phyloP scores from a whole-genome alignment of 768 basidiomycete genomes.

The Agaricus blazei region DNA sequence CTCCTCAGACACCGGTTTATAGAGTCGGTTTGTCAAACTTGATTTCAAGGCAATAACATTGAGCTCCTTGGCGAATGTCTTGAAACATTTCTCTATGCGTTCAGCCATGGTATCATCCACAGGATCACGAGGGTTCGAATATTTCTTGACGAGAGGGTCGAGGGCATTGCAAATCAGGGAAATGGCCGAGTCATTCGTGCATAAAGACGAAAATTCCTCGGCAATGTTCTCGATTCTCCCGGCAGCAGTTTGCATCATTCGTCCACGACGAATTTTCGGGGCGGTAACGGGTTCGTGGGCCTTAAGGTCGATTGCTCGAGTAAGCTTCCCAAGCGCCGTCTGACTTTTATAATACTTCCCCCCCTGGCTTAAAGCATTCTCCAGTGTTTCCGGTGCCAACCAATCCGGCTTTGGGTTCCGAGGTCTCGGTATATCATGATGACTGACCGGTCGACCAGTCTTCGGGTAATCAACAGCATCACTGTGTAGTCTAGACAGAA shows the following conservation, averaged over 20 bases:
- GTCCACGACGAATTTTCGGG: background rate
- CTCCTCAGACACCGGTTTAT: conserved; percentile 47
- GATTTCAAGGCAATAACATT: conserved; percentile 39
- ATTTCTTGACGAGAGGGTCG: background rate
- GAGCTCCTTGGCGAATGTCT: conserved; percentile 41
- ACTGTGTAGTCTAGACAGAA: conserved; percentile 52
- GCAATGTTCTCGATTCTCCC: background rate
- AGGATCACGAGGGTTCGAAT: background rate
- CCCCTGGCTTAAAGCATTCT: conserved; percentile 19
- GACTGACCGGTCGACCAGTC: conserved; percentile 40
- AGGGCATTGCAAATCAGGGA: background rate
- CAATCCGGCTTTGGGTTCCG: conserved; percentile 49
- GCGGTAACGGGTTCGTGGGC: conserved; percentile 23
- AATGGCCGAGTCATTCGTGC: background rate
- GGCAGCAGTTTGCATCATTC: background rate
- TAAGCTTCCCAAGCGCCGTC: conserved; percentile 56
- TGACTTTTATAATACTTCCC: conserved; percentile 46
- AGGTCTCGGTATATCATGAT: conserved; percentile 36
- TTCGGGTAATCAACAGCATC: conserved; percentile 65
- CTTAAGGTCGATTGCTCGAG: conserved; percentile 48
- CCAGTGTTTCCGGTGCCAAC: conserved; percentile 54
- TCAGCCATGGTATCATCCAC: background rate
- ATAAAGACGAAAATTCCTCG: background rate
- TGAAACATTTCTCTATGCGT: conserved; percentile 23
- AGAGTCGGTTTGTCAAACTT: conserved; percentile 35